Percentiles rank a stretch among this genome's conserved stretches.
Evolutionary conservation across 2,329 filamentous ascomycete species (phyloP).

Genomic region (Dothistroma septosporum): DNA sequence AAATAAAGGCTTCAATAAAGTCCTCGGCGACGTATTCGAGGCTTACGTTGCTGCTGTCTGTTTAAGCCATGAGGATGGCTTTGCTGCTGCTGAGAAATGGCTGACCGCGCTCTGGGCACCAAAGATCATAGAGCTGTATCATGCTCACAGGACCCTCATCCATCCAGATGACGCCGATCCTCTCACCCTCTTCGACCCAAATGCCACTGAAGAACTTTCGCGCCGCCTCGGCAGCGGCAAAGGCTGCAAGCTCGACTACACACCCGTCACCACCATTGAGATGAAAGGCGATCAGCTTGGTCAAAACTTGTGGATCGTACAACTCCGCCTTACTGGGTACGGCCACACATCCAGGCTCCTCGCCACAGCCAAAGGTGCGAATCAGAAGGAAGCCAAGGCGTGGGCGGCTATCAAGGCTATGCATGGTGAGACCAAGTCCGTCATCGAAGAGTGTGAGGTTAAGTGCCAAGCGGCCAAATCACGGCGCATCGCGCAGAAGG

Average conservation of each 20-base stretch:
- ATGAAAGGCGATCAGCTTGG: conserved; percentile 54
- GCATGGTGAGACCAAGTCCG: conserved; percentile 38
- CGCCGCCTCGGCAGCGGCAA: conserved; percentile 28
- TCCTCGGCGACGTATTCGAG: conserved; percentile 83
- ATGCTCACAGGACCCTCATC: conserved; percentile 6
- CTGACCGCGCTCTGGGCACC: conserved; percentile 69
- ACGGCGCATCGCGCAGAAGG: conserved; percentile 2
- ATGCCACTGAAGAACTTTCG: conserved; percentile 40
- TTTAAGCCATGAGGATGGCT: conserved; percentile 60
- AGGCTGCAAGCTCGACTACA: conserved; percentile 38
- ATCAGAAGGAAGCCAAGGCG: conserved; percentile 65
- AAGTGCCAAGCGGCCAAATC: conserved; percentile 18
- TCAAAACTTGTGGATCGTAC: conserved; percentile 53
- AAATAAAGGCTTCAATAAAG: conserved; percentile 62
- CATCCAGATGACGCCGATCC: conserved; percentile 14
- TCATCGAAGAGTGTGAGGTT: conserved; percentile 30
- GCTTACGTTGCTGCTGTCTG: conserved; percentile 80
- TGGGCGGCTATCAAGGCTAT: conserved; percentile 63
- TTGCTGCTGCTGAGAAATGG: conserved; percentile 62
- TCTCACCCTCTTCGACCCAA: conserved; percentile 33
- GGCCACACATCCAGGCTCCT: conserved; percentile 61
- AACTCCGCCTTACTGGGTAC: conserved; percentile 63
- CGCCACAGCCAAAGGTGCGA: conserved; percentile 59
- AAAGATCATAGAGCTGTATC: conserved; percentile 43
- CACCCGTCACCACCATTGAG: conserved; percentile 51